Conservation (phyloP, 2,329 filamentous ascomycete species). For the Pseudogymnoascus sp. region DNA sequence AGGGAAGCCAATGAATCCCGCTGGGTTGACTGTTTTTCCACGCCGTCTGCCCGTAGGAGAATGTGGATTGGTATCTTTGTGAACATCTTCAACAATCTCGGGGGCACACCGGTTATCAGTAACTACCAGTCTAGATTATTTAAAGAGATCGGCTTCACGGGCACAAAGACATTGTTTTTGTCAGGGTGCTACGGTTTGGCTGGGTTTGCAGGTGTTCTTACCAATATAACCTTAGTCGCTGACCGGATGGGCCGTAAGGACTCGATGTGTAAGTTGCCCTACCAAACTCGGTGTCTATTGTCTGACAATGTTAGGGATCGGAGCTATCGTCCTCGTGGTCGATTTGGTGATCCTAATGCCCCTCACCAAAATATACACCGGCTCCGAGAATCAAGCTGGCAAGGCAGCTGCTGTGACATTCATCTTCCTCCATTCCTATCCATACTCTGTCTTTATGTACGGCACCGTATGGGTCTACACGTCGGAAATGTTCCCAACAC, state of each 20-base stretch:
- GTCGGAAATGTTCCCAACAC: slow-evolving; percentile 61
- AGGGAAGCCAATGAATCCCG: slow-evolving; percentile 7
- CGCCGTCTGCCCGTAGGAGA: slow-evolving; percentile 9
- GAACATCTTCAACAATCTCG: slow-evolving; percentile 23
- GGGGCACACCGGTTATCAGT: slow-evolving; percentile 31
- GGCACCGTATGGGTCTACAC: slow-evolving; percentile 44
- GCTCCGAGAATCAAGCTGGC: slow-evolving; percentile 11
- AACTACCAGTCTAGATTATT: slow-evolving; percentile 21
- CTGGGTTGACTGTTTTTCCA: slow-evolving; percentile 18
- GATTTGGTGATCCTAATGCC: slow-evolving; percentile 3
- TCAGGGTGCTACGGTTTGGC: slow-evolving; percentile 14
- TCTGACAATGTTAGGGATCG: background rate
- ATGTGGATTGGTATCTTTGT: slow-evolving; percentile 12
- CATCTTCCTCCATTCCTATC: slow-evolving; percentile 14
- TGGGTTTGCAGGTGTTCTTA: slow-evolving; percentile 12
- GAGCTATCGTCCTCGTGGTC: background rate
- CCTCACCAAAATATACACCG: slow-evolving; percentile 5
- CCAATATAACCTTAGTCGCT: slow-evolving; percentile 22
- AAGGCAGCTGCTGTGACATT: slow-evolving; percentile 13
- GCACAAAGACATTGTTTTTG: slow-evolving; percentile 11
- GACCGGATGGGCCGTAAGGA: background rate
- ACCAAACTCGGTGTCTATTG: background rate
- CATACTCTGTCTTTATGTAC: slow-evolving; percentile 15
- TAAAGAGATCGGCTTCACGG: slow-evolving; percentile 12
- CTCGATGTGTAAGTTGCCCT: background rate